Conservation (phyloP, 805 yeast species). For the Candida gorgasii region DNA sequence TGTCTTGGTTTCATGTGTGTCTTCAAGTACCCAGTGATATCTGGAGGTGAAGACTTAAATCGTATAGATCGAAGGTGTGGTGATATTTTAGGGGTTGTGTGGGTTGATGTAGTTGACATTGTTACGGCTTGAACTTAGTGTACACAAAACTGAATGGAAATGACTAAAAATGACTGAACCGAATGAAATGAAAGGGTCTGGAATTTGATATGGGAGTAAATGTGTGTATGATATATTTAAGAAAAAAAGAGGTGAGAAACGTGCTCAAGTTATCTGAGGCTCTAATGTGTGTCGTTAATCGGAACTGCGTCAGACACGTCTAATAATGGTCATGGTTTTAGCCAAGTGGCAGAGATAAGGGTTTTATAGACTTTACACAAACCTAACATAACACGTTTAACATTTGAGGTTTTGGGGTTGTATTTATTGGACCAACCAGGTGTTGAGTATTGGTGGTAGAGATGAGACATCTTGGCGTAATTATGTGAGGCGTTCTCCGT, state of each 20-base stretch:
- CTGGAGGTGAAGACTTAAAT: slow-evolving; percentile 3
- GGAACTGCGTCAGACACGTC: neutral
- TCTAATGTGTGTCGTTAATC: neutral
- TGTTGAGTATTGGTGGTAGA: no score
- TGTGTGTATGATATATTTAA: neutral
- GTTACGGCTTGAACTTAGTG: neutral
- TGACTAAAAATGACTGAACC: no score
- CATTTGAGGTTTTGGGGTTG: no score
- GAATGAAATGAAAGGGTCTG: neutral
- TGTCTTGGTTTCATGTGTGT: neutral
- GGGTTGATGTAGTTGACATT: slow-evolving; percentile 16
- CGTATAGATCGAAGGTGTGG: slow-evolving; percentile 9
- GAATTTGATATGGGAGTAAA: neutral
- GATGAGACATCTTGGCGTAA: no score
- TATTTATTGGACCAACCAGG: no score
- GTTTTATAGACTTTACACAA: no score
- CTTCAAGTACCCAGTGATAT: neutral
- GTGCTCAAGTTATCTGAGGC: neutral
- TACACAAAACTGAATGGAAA: no score
- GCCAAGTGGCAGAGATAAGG: neutral
- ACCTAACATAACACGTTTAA: no score
- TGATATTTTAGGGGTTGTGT: slow-evolving; percentile 12
- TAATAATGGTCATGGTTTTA: neutral
- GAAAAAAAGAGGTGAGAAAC: neutral
- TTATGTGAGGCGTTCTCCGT: no score